These are phyloP conservation scores for Arachis hypogaea DNA, from an alignment of 306 rosid genomes.

Conservation along the genomic window DNA sequence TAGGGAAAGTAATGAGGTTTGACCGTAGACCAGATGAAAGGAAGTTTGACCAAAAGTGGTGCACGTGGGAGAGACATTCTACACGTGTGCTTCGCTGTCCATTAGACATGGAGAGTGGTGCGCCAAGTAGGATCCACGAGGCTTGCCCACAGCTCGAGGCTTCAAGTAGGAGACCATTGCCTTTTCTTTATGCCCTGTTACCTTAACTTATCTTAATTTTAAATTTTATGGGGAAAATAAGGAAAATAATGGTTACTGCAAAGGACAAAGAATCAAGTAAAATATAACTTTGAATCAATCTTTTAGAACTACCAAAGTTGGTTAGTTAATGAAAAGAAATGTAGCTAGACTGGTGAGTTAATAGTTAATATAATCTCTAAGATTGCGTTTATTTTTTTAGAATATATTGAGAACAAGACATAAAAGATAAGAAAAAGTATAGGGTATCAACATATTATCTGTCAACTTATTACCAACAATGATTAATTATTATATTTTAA, in stretches of 20 bases:
- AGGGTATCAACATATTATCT: too few species aligned
- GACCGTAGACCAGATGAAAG: slow-evolving; percentile 67
- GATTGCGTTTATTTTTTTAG: too few species aligned
- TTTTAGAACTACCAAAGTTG: not conserved
- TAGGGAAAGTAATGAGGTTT: slow-evolving; percentile 32
- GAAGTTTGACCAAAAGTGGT: slow-evolving; percentile 58
- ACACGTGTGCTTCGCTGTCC: slow-evolving; percentile 90
- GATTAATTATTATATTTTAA: too few species aligned
- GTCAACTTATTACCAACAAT: too few species aligned
- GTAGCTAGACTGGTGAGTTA: too few species aligned
- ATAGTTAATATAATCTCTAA: too few species aligned
- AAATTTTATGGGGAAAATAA: not conserved
- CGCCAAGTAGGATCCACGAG: slow-evolving; percentile 79
- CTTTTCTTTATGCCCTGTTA: slow-evolving; percentile 1
- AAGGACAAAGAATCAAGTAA: not conserved
- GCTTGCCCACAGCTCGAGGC: slow-evolving; percentile 35
- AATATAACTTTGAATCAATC: not conserved
- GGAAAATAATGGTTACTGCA: not conserved
- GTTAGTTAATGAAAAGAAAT: too few species aligned
- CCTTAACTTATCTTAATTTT: not conserved
- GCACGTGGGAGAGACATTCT: slow-evolving; percentile 64
- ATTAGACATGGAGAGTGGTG: slow-evolving; percentile 53
- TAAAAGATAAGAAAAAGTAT: too few species aligned
- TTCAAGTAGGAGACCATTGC: not conserved
- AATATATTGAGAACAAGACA: too few species aligned